Conservation (phyloP, 352 stramenopile species). For the Hyaloperonospora brassicae region DNA sequence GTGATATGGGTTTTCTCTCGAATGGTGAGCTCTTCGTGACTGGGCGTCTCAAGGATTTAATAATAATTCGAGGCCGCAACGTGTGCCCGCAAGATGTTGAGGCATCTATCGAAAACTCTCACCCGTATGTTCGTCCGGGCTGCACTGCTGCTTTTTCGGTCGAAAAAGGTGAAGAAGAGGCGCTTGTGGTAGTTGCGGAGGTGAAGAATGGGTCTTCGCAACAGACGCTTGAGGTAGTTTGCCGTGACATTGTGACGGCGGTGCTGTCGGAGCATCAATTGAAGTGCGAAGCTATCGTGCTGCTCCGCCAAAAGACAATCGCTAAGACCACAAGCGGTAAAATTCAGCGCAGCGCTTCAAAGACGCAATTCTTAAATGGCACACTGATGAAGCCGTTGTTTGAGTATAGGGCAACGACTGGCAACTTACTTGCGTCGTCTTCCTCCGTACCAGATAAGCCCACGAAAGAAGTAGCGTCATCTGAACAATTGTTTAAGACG, state of each 20-base stretch:
- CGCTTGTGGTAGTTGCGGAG: constrained; percentile 70
- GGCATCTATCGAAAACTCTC: constrained; percentile 50
- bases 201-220: constrained; percentile 53
- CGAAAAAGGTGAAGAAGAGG: constrained; percentile 69
- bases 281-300: constrained; percentile 60
- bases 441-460: constrained; percentile 11
- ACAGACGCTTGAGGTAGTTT: constrained; percentile 47
- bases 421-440: constrained; percentile 5
- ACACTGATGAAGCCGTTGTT: constrained; percentile 45
- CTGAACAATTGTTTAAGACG: constrained; percentile 38
- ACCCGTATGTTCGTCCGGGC: constrained; percentile 60
- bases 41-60: constrained; percentile 70
- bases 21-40: constrained; percentile 68
- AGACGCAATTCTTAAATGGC: constrained; percentile 42
- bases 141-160: constrained; percentile 75
- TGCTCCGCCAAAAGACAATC: constrained; percentile 62
- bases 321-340: constrained; percentile 83
- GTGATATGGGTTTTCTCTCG: constrained; percentile 69
- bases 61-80: constrained; percentile 80
- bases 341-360: constrained; percentile 67
- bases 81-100: constrained; percentile 74
- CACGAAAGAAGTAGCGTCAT: constrained; percentile 9
- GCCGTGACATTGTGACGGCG: constrained; percentile 51
- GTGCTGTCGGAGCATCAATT: constrained; percentile 67
- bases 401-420: constrained; percentile 39